Evolutionary conservation across 1,139 yeast genomes (phyloP).

Genomic region (Protomyces inouyei): DNA sequence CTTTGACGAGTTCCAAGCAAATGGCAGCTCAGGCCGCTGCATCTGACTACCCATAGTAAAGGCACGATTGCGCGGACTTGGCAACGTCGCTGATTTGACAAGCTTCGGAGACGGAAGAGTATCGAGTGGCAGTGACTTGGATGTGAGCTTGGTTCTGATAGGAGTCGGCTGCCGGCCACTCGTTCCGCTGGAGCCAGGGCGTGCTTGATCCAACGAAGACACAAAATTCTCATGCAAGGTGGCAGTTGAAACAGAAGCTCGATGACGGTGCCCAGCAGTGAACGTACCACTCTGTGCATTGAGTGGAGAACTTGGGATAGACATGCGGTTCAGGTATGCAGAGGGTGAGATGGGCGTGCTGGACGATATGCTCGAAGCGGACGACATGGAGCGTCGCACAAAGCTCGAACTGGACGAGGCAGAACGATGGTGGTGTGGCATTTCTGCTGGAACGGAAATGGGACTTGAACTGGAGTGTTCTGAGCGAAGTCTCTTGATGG

Average conservation of each 20-base stretch:
- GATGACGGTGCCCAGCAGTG: neutral
- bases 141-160: constrained; percentile 3
- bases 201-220: neutral
- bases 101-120: constrained; percentile 23
- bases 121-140: constrained; percentile 21
- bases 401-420: constrained; percentile 27
- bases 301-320: constrained; percentile 32
- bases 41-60: constrained; percentile 19
- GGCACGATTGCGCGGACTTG: constrained; percentile 11
- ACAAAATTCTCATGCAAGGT: neutral
- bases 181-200: neutral
- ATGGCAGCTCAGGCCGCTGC: constrained; percentile 22
- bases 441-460: constrained; percentile 3
- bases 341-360: constrained; percentile 31
- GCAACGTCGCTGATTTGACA: constrained; percentile 8
- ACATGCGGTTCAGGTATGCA: constrained; percentile 21
- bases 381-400: constrained; percentile 27
- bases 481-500: constrained; percentile 73
- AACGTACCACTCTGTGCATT: neutral
- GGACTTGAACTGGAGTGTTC: constrained; percentile 53
- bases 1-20: constrained; percentile 5
- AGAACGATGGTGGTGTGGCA: constrained; percentile 29
- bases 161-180: neutral
- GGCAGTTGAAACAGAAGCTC: neutral
- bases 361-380: constrained; percentile 29